Base-by-base conservation (phyloP, 805 yeast species). In the Saccharomycopsis sp. region DNA sequence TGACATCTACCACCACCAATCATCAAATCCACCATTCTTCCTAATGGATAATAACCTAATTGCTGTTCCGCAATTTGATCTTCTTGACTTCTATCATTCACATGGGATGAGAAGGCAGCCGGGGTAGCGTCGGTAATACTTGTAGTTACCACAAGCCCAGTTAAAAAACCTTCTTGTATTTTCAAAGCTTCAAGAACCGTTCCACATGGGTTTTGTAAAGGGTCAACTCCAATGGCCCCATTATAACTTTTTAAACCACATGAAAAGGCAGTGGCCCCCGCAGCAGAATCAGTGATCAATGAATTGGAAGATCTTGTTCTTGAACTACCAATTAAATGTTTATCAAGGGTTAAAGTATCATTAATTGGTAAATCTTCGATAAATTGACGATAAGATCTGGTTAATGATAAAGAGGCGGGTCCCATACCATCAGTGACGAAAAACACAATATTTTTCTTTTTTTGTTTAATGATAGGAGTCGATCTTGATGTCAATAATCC, bases 381-480 rank as follows among this genome's bases (percentile, higher is more conserved):
- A 52, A 59, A 63, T 55, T 86, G 94, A 44, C 70, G 70, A 63
- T 73, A 87, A 18, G 82, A 74, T 46, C 96, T 70, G 1, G 95
- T 77, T 56, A 86, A 60, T 2, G 92, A 79, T 43, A 86, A 60
- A 2, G 94, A 79, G 0, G 94, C 80, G 3, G 95, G 95, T 0
- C 95, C 95, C 80, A 86, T 85, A n/a, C 96, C 96, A 58, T 86
- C 96, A 3, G 94, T 79, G 25, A 86, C 95, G 73, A 86, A 76
- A 64, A 86, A 84, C 39, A 86, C 80, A 42, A 87, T 70, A 52
- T 86, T 86, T 53, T 74, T 78, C 65, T 31, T 31, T 19, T 36
- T 36, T 26, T 21, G 26, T 18, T 17, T 25, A 10, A n/a, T n/a
- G n/a, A n/a, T n/a, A n/a, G n/a, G n/a, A n/a, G n/a, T n/a, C n/a